Evolutionary conservation across 1,139 yeast species (phyloP).

Genomic region (Yamadazyma blattariae): DNA sequence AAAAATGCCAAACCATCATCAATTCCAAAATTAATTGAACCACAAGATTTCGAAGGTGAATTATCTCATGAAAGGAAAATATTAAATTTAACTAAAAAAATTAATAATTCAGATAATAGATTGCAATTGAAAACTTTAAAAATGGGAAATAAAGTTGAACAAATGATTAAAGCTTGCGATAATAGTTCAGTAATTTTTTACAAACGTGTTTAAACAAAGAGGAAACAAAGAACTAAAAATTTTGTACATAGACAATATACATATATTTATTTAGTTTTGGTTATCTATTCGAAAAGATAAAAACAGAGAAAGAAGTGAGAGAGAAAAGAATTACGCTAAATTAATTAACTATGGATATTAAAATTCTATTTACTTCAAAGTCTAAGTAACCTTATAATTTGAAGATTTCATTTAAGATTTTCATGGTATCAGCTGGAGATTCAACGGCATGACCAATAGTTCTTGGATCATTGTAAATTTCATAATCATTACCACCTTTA

Average conservation of each 20-base stretch:
- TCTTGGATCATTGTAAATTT: slow-evolving; percentile 87
- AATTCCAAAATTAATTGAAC: slow-evolving; percentile 59
- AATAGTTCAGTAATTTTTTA: slow-evolving; percentile 65
- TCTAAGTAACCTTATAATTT: no score
- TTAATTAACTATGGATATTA: no score
- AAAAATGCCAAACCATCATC: slow-evolving; percentile 56
- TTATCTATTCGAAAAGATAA: no score
- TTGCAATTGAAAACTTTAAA: slow-evolving; percentile 40
- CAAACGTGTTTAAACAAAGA: slow-evolving; percentile 14
- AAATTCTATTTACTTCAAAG: background rate
- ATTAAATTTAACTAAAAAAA: slow-evolving; percentile 16
- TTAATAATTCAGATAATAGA: slow-evolving; percentile 40
- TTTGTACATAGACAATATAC: no score
- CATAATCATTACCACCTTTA: slow-evolving; percentile 98
- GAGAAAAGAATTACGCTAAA: background rate
- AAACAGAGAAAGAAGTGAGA: background rate
- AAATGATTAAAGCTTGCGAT: slow-evolving; percentile 62
- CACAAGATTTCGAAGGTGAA: slow-evolving; percentile 30
- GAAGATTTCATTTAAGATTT: slow-evolving; percentile 80
- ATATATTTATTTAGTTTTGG: no score
- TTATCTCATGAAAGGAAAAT: slow-evolving; percentile 10
- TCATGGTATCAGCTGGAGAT: slow-evolving; percentile 84
- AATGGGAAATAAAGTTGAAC: slow-evolving; percentile 35
- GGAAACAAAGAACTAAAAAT: background rate
- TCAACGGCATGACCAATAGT: slow-evolving; percentile 94